phyloP scores from a whole-genome alignment of 2,329 filamentous ascomycete species.

The Bipolaris gigantea region DNA sequence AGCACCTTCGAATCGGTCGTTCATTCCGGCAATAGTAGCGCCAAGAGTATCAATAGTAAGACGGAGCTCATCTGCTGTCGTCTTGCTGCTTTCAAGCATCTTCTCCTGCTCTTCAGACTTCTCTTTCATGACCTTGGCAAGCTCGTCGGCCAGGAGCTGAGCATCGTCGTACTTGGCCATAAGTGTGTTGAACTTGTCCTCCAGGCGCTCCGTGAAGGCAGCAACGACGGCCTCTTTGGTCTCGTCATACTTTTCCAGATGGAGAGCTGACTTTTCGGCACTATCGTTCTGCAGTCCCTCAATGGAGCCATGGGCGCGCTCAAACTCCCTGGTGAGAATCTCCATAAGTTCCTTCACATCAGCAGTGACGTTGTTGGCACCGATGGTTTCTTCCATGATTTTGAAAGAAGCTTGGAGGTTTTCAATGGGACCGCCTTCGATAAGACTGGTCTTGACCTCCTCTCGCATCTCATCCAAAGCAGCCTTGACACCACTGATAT shows the following conservation, averaged over 20 bases:
- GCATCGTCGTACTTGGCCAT: constrained; percentile 88
- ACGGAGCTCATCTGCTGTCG: constrained; percentile 83
- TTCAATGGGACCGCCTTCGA: constrained; percentile 68
- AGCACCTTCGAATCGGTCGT: constrained; percentile 71
- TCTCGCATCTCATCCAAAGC: constrained; percentile 78
- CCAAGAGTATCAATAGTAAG: constrained; percentile 83
- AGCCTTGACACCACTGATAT: constrained; percentile 75
- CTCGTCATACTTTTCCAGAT: constrained; percentile 63
- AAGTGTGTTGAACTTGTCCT: constrained; percentile 80
- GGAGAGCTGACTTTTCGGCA: constrained; percentile 60
- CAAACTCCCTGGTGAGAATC: constrained; percentile 81
- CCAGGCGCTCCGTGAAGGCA: constrained; percentile 60
- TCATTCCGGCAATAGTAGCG: constrained; percentile 55
- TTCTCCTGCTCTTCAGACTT: constrained; percentile 73
- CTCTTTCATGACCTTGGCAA: constrained; percentile 71
- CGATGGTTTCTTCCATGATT: constrained; percentile 69
- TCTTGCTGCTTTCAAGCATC: constrained; percentile 73
- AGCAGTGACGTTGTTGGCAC: constrained; percentile 47
- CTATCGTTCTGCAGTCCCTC: constrained; percentile 80
- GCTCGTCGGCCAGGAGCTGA: constrained; percentile 72
- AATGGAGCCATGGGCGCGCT: constrained; percentile 78
- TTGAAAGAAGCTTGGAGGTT: constrained; percentile 64
- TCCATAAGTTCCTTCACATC: constrained; percentile 65
- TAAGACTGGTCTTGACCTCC: constrained; percentile 74
- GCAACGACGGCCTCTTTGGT: constrained; percentile 57